Evolutionary conservation across 306 rosid species (phyloP).

Genomic region (Cucumis hystrix): DNA sequence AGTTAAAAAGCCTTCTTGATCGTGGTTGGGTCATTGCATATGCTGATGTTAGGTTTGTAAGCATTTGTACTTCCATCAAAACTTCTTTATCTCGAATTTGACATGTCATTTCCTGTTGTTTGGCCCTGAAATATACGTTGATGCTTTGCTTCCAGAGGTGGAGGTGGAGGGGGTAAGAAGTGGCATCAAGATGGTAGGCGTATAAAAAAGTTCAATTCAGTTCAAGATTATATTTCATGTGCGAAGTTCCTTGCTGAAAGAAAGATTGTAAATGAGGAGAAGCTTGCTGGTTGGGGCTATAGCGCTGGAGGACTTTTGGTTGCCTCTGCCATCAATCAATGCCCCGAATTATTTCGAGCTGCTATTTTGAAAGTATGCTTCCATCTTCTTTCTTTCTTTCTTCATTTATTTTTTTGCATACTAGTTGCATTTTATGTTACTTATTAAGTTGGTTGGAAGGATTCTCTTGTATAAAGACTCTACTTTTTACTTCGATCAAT

Average conservation of each 20-base stretch:
- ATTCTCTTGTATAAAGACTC: not conserved
- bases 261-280: constrained; percentile 53
- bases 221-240: constrained; percentile 71
- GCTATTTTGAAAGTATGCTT: constrained; percentile 63
- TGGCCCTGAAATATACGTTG: constrained; percentile 1
- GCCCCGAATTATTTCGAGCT: constrained; percentile 70
- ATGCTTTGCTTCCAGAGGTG: constrained; percentile 50
- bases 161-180: constrained; percentile 83
- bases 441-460: not conserved
- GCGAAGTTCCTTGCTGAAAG: constrained; percentile 63
- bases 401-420: not conserved
- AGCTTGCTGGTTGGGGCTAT: constrained; percentile 80
- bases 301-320: constrained; percentile 94
- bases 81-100: not conserved
- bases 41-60: constrained; percentile 84
- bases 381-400: not conserved
- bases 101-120: not conserved
- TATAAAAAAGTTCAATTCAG: constrained; percentile 53
- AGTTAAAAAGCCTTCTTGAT: constrained; percentile 87
- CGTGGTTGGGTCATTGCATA: constrained; percentile 86
- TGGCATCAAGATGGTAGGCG: constrained; percentile 84
- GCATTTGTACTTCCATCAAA: constrained; percentile 1
- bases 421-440: not conserved
- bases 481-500: not conserved
- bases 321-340: constrained; percentile 70